Conservation (phyloP, 2,329 filamentous ascomycete genomes). For the Orbilia quercus region DNA sequence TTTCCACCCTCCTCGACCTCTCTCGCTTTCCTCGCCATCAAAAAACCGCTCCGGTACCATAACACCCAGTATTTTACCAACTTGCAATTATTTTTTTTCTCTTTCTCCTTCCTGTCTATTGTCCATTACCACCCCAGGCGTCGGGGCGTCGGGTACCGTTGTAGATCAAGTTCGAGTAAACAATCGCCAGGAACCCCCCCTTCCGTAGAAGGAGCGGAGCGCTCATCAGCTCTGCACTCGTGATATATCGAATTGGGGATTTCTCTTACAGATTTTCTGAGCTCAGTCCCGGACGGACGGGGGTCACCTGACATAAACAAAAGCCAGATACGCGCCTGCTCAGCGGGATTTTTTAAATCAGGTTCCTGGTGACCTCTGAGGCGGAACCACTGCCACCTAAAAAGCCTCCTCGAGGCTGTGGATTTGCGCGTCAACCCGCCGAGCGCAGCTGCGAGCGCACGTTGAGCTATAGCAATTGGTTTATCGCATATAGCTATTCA, state of each 20-base stretch:
- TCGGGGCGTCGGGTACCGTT: slow-evolving; percentile 18
- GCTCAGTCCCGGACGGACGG: not conserved
- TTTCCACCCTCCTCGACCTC: slow-evolving; percentile 16
- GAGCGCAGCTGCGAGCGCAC: slow-evolving; percentile 60
- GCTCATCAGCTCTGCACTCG: not conserved
- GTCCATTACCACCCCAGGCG: too few relatives aligned
- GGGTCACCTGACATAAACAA: slow-evolving; percentile 44
- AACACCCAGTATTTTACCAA: slow-evolving; percentile 1
- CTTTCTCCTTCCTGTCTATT: slow-evolving; percentile 11
- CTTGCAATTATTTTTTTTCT: slow-evolving; percentile 8
- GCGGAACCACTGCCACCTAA: not conserved
- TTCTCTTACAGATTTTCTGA: not conserved
- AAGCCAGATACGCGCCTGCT: slow-evolving; percentile 31
- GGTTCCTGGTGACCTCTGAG: not conserved
- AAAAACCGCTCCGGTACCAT: slow-evolving; percentile 1
- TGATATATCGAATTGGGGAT: slow-evolving; percentile 10
- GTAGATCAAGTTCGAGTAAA: slow-evolving; percentile 8
- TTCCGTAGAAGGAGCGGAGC: not conserved
- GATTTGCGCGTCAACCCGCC: slow-evolving; percentile 43
- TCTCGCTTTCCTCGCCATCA: slow-evolving; percentile 23
- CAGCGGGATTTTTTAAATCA: slow-evolving; percentile 9
- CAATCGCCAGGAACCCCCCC: slow-evolving; percentile 13
- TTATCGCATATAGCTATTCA: slow-evolving; percentile 3
- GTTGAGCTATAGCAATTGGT: slow-evolving; percentile 59
- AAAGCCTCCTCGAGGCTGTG: slow-evolving; percentile 37